phyloP scores from a whole-genome alignment of 768 basidiomycete genomes.

The Boletus rubropictus region DNA sequence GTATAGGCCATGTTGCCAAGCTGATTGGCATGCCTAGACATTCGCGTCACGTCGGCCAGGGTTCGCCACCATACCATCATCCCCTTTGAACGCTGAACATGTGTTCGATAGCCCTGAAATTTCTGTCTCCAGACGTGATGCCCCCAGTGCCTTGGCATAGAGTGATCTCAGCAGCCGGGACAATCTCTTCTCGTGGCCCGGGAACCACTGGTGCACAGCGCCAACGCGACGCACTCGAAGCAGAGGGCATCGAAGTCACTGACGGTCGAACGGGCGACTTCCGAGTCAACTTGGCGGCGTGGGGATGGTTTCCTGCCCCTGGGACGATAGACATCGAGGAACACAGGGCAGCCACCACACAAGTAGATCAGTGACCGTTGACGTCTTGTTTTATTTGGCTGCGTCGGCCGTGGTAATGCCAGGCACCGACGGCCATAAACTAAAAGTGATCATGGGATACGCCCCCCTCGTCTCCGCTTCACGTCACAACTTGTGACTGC shows the following conservation, averaged over 20 bases:
- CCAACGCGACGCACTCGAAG: constrained; percentile 70
- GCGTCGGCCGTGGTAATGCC: no score
- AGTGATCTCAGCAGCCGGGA: constrained; percentile 63
- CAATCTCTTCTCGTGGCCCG: constrained; percentile 78
- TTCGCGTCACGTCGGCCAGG: constrained; percentile 79
- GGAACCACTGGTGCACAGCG: constrained; percentile 72
- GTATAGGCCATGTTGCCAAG: constrained; percentile 70
- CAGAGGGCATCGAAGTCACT: constrained; percentile 77
- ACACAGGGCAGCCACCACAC: not conserved
- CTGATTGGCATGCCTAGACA: constrained; percentile 75
- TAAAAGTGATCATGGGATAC: no score
- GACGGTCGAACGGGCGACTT: constrained; percentile 50
- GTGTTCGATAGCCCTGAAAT: constrained; percentile 61
- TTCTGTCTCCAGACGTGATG: constrained; percentile 49
- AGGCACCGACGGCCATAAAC: no score
- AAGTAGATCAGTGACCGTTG: not conserved
- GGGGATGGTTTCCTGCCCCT: constrained; percentile 62
- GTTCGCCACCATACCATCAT: constrained; percentile 31
- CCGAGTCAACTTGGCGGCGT: constrained; percentile 50
- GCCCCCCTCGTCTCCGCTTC: no score
- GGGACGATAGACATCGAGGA: constrained; percentile 21
- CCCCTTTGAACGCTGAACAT: not conserved
- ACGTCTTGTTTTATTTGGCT: not conserved
- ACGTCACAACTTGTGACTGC: no score
- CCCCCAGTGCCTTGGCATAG: constrained; percentile 81